phyloP scores from a whole-genome alignment of 257 asterid species.

The Jasminum sambac region DNA sequence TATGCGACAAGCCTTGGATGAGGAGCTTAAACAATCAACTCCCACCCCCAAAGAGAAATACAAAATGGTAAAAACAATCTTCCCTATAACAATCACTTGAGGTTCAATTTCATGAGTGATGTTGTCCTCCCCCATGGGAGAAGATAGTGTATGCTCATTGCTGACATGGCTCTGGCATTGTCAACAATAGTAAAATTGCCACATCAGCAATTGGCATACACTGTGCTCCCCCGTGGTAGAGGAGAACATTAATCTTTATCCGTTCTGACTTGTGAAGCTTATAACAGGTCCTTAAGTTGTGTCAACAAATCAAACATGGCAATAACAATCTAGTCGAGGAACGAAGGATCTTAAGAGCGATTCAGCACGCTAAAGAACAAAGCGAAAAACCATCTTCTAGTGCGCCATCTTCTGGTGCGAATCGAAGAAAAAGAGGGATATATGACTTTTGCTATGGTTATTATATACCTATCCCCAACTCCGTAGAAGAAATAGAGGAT shows the following conservation, averaged over 20 bases:
- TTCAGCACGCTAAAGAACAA: background rate
- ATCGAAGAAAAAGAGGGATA: background rate
- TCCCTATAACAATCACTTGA: too few species aligned
- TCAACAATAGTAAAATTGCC: too few species aligned
- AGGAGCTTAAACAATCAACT: background rate
- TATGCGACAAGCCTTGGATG: background rate
- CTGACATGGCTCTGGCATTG: too few species aligned
- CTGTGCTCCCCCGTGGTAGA: background rate
- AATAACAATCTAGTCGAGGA: background rate
- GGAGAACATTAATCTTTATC: too few species aligned
- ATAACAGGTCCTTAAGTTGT: background rate
- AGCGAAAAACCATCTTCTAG: background rate
- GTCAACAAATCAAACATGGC: background rate
- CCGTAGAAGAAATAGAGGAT: background rate
- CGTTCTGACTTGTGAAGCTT: background rate
- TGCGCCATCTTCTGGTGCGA: too few species aligned
- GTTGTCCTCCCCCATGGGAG: too few species aligned
- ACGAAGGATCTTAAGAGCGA: background rate
- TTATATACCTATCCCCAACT: background rate
- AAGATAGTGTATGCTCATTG: too few species aligned
- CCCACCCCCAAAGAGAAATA: background rate
- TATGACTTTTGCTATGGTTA: background rate
- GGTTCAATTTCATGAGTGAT: too few species aligned
- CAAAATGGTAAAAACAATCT: background rate
- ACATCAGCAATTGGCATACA: background rate